Evolutionary conservation across 2,329 filamentous ascomycete species (phyloP).

Genomic region (Penicillium sp.): DNA sequence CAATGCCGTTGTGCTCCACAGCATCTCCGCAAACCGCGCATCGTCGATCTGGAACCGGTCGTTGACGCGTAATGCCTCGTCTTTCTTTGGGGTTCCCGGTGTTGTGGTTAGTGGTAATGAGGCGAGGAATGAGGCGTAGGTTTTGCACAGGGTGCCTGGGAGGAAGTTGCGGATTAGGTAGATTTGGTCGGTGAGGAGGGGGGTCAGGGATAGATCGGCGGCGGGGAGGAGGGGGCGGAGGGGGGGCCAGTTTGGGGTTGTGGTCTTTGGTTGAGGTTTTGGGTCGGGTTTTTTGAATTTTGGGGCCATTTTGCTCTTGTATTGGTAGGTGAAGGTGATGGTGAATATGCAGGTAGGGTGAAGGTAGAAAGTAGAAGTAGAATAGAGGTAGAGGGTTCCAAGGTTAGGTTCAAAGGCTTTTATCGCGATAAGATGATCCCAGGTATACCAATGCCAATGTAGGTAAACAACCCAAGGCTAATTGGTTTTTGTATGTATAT

Average conservation of each 20-base stretch:
- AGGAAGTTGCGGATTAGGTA: slow-evolving; percentile 72
- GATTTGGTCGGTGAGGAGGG: slow-evolving; percentile 65
- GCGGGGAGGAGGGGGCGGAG: slow-evolving; percentile 69
- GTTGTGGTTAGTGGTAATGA: slow-evolving; percentile 73
- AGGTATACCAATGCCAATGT: background rate
- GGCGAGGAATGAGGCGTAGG: slow-evolving; percentile 71
- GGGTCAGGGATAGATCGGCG: slow-evolving; percentile 60
- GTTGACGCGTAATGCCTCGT: slow-evolving; percentile 81
- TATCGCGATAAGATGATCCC: slow-evolving; percentile 6
- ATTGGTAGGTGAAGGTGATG: background rate
- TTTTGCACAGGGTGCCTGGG: slow-evolving; percentile 70
- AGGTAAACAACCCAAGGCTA: background rate
- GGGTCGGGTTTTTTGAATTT: slow-evolving; percentile 20
- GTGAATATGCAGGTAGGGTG: background rate
- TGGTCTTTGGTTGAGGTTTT: slow-evolving; percentile 15
- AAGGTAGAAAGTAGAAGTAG: background rate
- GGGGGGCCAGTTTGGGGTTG: slow-evolving; percentile 65
- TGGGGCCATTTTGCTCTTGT: slow-evolving; percentile 11
- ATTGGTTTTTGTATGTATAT: background rate
- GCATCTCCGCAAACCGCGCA: slow-evolving; percentile 65
- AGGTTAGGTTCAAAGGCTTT: background rate
- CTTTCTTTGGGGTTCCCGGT: slow-evolving; percentile 73
- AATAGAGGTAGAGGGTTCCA: background rate
- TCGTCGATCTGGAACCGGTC: slow-evolving; percentile 86
- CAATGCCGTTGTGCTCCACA: slow-evolving; percentile 78